Evolutionary conservation across 495 filamentous ascomycete species (phyloP).

Genomic region (Jackrogersella minutella): DNA sequence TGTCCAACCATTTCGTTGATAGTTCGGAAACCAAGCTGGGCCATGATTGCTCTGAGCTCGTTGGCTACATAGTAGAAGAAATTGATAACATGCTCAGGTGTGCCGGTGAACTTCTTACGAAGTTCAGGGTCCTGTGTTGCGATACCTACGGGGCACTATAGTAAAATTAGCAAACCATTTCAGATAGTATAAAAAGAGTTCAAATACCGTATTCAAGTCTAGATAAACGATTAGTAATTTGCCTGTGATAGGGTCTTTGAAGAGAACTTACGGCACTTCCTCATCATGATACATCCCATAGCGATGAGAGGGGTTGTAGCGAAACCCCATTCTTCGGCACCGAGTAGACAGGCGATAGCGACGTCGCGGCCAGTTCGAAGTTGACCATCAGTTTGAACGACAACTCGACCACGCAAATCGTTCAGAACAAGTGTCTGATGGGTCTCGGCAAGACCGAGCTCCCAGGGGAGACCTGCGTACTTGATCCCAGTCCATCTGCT

Average conservation of each 20-base stretch:
- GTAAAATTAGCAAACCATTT: conserved; percentile 30
- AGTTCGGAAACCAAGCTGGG: conserved; percentile 90
- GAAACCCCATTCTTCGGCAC: conserved; percentile 98
- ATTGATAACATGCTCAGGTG: conserved; percentile 98
- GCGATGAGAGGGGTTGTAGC: conserved; percentile 97
- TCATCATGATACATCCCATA: conserved; percentile 98
- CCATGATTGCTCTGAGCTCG: conserved; percentile 98
- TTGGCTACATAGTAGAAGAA: conserved; percentile 99
- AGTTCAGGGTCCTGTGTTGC: conserved; percentile 96
- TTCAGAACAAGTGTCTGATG: conserved; percentile 99
- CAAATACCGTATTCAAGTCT: conserved; percentile 13
- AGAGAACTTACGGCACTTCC: no score
- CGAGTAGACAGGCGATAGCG: conserved; percentile 94
- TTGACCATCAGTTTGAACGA: conserved; percentile 98
- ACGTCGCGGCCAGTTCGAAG: conserved; percentile 94
- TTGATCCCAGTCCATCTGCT: conserved; percentile 99
- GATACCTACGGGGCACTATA: conserved; percentile 88
- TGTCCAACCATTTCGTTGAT: conserved; percentile 99
- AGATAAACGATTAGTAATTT: no score
- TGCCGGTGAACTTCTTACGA: conserved; percentile 92
- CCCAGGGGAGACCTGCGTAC: conserved; percentile 98
- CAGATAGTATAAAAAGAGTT: not conserved
- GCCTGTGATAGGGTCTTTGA: no score
- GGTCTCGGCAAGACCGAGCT: conserved; percentile 96
- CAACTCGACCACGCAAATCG: conserved; percentile 93